Percentiles rank a stretch among this genome's conserved stretches.
Conservation (phyloP, 2,329 filamentous ascomycete genomes). For the Talaromyces sp. region DNA sequence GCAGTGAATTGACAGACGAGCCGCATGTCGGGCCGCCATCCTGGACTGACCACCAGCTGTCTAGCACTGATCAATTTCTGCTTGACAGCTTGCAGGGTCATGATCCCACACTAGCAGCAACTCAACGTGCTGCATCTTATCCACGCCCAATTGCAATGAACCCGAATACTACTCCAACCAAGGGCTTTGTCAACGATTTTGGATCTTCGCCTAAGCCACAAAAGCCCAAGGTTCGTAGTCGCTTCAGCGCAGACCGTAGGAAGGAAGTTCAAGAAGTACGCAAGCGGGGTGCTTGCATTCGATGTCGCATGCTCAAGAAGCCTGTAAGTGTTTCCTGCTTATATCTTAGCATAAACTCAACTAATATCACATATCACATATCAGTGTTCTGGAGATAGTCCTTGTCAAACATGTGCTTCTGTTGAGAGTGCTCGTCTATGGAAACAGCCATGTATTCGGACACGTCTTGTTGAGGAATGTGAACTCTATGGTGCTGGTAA, state of each 20-base stretch:
- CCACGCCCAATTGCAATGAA: conserved; percentile 45
- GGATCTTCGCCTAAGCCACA: conserved; percentile 40
- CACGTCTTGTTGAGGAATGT: conserved; percentile 57
- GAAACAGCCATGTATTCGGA: conserved; percentile 59
- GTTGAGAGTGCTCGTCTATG: conserved; percentile 60
- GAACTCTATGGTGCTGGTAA: conserved; percentile 54
- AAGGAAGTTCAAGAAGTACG: conserved; percentile 59
- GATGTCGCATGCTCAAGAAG: conserved; percentile 64
- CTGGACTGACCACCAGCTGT: conserved; percentile 35
- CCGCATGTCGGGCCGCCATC: conserved; percentile 26
- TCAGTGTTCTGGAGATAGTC: conserved; percentile 57
- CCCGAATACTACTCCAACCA: conserved; percentile 34
- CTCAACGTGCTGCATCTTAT: conserved; percentile 38
- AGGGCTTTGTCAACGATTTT: conserved; percentile 41
- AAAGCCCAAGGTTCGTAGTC: conserved; percentile 50
- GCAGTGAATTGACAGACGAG: conserved; percentile 32
- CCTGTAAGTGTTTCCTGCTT: conserved; percentile 30
- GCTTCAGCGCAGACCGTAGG: conserved; percentile 55
- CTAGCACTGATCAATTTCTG: conserved; percentile 38
- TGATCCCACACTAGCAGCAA: conserved; percentile 37
- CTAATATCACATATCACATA: conserved; percentile 20
- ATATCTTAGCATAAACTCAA: background rate
- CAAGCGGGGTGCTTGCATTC: conserved; percentile 59
- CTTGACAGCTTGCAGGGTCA: conserved; percentile 41
- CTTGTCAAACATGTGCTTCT: conserved; percentile 56